Conservation (phyloP, 1,284 basidiomycete genomes). For the Ustilago bromivora region DNA sequence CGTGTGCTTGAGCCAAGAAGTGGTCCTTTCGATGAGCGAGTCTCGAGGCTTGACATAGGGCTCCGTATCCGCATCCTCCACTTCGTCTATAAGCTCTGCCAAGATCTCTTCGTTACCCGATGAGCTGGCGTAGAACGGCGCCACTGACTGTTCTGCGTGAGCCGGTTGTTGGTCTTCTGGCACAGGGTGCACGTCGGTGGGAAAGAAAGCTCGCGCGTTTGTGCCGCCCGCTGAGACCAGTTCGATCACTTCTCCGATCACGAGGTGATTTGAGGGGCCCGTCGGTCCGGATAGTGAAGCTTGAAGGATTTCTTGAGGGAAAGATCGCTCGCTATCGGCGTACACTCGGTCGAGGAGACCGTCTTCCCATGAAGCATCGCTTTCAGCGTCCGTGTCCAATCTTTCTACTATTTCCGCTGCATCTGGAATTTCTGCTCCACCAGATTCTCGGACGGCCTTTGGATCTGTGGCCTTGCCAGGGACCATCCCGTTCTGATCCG, state of each 20-base stretch:
- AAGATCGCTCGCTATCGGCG: background rate
- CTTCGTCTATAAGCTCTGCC: slow-evolving; percentile 7
- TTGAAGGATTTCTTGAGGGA: background rate
- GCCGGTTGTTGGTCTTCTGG: background rate
- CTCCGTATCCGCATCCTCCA: background rate
- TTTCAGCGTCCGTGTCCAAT: background rate
- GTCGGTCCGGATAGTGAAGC: background rate
- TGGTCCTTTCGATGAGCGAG: slow-evolving; percentile 21
- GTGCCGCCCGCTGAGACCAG: background rate
- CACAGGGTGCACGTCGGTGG: too few relatives aligned
- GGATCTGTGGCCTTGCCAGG: background rate
- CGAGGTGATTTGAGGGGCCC: too few relatives aligned
- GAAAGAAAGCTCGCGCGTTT: background rate
- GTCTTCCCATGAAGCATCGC: slow-evolving; percentile 1
- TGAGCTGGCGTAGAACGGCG: background rate
- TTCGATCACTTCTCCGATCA: background rate
- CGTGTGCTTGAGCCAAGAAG: slow-evolving; percentile 32
- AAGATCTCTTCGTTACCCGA: background rate
- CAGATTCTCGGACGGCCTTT: background rate
- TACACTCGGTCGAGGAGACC: background rate
- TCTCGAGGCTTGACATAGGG: slow-evolving; percentile 1
- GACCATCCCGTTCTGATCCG: background rate
- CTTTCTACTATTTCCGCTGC: background rate
- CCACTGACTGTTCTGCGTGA: background rate
- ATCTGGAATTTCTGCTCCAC: background rate